Evolutionary conservation across 192 early-diverging fungal genomes (phyloP), one percentile per base, ranked within the genome.

Genomic region (Backusella westeae): DNA sequence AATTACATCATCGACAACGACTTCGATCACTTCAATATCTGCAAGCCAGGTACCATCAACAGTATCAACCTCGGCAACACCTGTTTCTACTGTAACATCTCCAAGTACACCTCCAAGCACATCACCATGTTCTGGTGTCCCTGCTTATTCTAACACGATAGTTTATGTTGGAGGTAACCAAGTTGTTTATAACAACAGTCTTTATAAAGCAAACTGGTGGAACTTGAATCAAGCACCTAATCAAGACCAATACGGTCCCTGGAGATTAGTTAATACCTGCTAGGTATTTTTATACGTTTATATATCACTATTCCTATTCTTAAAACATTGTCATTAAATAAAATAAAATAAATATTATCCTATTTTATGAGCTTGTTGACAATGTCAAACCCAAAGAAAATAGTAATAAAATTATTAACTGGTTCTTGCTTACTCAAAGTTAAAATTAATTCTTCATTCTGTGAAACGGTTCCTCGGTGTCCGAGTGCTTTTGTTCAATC

Each of bases 161-260:
- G 26, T 74, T 29, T 87, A 87, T 52, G 67, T 69, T 38, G 74
- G 78, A 34, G 80, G 80, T 15, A 52, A 78, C 35, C 70, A 83
- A 71, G 85, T 85, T 63, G 78, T 81, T 42, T 83, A 80, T 73
- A 75, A 72, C 17, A 84, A 84, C 7, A 72, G 59, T 23, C 41
- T 83, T 35, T 87, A 78, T 73, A 79, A 77, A 38, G 83, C 83
- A 35, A 77, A 83, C 59, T 84, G 83, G 83, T 87, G 83, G 83
- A 85, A 81, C 73, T 73, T 78, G 73, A 77, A 75, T 23, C 79
- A 84, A 32, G 74, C 69, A 23, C 84, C 81, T 21, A 63, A 0
- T 14, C 56, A 63, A 29, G 10, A 23, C 10, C 56, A 63, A 63
- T 63, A 63, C 56, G 56, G 56, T 63, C 26, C 56, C 23, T 63